A percentile compares a stretch with the other conserved stretches of the same genome.
phyloP scores from a whole-genome alignment of 352 stramenopile genomes.

The Phytopythium mirpurense region DNA sequence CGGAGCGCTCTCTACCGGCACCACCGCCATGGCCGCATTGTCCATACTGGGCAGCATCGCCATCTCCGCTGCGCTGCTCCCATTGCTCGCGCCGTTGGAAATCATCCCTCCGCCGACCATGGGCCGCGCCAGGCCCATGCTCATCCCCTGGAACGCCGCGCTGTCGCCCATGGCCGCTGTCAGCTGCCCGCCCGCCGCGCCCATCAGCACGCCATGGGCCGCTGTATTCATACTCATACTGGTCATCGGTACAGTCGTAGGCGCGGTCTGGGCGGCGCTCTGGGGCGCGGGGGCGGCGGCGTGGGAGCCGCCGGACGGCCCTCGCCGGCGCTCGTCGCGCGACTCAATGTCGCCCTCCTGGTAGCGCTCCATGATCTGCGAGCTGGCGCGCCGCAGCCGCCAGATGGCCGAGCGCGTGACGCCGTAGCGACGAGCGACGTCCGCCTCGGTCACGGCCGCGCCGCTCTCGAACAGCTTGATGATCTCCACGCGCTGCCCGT shows the following conservation, averaged over 20 bases:
- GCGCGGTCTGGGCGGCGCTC: not conserved
- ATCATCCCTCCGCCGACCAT: not conserved
- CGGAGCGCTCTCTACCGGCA: not conserved
- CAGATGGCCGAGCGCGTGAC: constrained; percentile 44
- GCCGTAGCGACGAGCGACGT: constrained; percentile 38
- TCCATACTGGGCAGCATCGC: not conserved
- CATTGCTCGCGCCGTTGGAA: not conserved
- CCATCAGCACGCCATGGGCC: not conserved
- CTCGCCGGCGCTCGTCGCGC: constrained; percentile 29
- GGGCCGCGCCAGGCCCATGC: not conserved
- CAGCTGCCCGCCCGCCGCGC: not conserved
- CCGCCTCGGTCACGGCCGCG: constrained; percentile 26
- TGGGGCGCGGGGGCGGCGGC: not conserved
- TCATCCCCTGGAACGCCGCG: not conserved
- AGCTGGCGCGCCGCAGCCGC: constrained; percentile 27
- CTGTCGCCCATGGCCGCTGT: not conserved
- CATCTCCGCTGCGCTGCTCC: not conserved
- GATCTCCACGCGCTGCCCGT: constrained; percentile 48
- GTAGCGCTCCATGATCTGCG: constrained; percentile 39
- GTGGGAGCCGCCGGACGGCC: not conserved
- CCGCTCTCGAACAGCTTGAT: constrained; percentile 43
- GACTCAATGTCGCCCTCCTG: constrained; percentile 33
- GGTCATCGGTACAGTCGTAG: not conserved
- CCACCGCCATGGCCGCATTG: not conserved
- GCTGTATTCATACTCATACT: not conserved